Evolutionary conservation across 305 asterid genomes (phyloP).

Genomic region (Fraxinus dipetala): DNA sequence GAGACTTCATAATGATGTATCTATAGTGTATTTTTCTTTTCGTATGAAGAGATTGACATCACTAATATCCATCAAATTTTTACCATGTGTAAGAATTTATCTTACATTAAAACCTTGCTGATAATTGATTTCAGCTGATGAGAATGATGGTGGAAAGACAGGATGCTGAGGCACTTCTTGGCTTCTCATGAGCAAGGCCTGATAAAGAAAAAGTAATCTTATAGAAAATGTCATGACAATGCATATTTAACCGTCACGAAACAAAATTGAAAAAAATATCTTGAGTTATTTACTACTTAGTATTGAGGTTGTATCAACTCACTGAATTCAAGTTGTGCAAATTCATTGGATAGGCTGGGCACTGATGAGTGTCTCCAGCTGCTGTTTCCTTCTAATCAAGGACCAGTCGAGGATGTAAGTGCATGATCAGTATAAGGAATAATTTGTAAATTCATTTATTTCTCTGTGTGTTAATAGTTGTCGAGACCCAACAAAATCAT

Average conservation of each 20-base stretch:
- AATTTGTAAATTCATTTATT: background rate
- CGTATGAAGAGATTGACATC: background rate
- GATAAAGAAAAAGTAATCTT: background rate
- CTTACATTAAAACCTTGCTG: conserved; percentile 8
- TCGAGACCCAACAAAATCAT: background rate
- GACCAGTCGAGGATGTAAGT: background rate
- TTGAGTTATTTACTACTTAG: background rate
- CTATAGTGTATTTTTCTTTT: background rate
- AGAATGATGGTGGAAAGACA: background rate
- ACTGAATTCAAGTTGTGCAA: background rate
- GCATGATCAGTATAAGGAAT: background rate
- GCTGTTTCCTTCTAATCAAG: background rate
- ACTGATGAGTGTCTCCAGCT: background rate
- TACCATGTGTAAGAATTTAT: background rate
- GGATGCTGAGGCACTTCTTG: conserved; percentile 17
- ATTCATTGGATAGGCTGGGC: background rate
- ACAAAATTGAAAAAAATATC: background rate
- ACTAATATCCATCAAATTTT: background rate
- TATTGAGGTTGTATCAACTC: background rate
- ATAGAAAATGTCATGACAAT: background rate
- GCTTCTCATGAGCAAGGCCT: conserved; percentile 13
- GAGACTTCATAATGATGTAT: background rate
- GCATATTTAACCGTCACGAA: background rate
- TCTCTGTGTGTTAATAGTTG: background rate
- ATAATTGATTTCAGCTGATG: conserved; percentile 4